Conservation (phyloP, 179 eudicot species). For the Amaranthus tricolor region DNA sequence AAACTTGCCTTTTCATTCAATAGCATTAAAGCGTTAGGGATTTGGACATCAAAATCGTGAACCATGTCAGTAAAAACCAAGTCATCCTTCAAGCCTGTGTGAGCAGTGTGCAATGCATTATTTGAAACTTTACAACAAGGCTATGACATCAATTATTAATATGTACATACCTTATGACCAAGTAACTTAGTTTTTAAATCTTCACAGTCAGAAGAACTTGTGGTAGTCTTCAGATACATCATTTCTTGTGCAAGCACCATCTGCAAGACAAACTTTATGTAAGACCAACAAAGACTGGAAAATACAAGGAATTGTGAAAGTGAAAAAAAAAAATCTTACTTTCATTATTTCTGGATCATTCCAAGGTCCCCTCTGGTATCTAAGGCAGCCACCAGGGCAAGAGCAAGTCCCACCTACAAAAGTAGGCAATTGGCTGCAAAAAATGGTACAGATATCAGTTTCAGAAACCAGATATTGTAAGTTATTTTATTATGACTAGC, state of each 20-base stretch:
- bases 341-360: slow-evolving; percentile 32
- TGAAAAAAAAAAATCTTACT: not conserved
- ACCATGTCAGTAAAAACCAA: slow-evolving; percentile 37
- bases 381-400: slow-evolving; percentile 30
- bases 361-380: slow-evolving; percentile 34
- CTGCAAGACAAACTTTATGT: slow-evolving; percentile 37
- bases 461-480: too few species aligned
- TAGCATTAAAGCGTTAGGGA: slow-evolving; percentile 21
- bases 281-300: too few species aligned
- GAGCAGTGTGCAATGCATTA: slow-evolving; percentile 15
- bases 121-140: slow-evolving; percentile 4
- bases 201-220: slow-evolving; percentile 66
- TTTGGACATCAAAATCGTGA: slow-evolving; percentile 27
- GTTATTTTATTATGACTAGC: too few species aligned
- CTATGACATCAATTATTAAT: not conserved
- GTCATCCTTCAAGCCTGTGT: slow-evolving; percentile 46
- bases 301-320: too few species aligned
- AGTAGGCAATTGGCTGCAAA: slow-evolving; percentile 29
- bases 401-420: slow-evolving; percentile 31
- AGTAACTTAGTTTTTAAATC: slow-evolving; percentile 55
- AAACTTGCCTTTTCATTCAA: slow-evolving; percentile 37
- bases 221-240: slow-evolving; percentile 41
- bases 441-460: not conserved
- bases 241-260: slow-evolving; percentile 62
- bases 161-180: slow-evolving; percentile 51